Conservation (phyloP, 352 stramenopile genomes). For the Globisporangium rhizosaccharum region DNA sequence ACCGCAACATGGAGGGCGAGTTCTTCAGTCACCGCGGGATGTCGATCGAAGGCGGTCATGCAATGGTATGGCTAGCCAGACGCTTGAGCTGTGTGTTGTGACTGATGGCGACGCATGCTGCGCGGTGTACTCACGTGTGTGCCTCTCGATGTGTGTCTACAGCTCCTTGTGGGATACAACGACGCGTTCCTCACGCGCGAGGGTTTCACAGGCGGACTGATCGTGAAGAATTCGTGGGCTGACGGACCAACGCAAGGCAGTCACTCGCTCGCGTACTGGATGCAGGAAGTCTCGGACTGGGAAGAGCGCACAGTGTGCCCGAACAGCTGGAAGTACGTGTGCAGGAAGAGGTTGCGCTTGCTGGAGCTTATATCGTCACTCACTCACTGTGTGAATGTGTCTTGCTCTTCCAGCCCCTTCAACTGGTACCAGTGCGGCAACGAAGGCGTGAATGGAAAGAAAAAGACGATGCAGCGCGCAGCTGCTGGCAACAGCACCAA, state of each 20-base stretch:
- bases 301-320: slow-evolving; percentile 72
- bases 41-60: slow-evolving; percentile 75
- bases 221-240: slow-evolving; percentile 75
- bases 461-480: neutral
- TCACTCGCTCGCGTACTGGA: slow-evolving; percentile 76
- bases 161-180: slow-evolving; percentile 80
- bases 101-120: neutral
- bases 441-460: slow-evolving; percentile 31
- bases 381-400: slow-evolving; percentile 1
- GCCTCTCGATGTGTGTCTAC: neutral
- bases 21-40: slow-evolving; percentile 79
- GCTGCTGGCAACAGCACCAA: slow-evolving; percentile 19
- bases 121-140: neutral
- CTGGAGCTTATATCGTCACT: neutral
- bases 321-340: slow-evolving; percentile 71
- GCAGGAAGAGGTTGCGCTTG: neutral
- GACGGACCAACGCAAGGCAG: slow-evolving; percentile 61
- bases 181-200: slow-evolving; percentile 70
- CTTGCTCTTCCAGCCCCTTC: slow-evolving; percentile 38
- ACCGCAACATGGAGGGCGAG: slow-evolving; percentile 81
- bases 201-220: slow-evolving; percentile 65
- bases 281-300: slow-evolving; percentile 80
- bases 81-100: neutral
- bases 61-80: slow-evolving; percentile 41
- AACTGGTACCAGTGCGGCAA: slow-evolving; percentile 84